These are phyloP conservation scores for Phylloporus scabripes DNA, from an alignment of 768 basidiomycete species.

Conservation along the genomic window DNA sequence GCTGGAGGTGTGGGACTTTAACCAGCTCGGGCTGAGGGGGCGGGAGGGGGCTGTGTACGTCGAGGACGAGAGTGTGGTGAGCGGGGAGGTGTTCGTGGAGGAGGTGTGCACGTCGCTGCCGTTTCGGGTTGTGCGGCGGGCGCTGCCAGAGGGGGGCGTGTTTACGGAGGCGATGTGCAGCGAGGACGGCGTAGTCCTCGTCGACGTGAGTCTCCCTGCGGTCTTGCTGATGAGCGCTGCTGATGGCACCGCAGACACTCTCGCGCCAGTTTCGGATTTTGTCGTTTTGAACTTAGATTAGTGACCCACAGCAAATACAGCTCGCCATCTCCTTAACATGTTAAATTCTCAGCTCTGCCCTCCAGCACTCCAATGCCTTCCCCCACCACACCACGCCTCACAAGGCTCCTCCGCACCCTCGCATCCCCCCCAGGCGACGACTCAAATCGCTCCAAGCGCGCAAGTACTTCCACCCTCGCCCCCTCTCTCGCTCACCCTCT, in stretches of 20 bases:
- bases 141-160: conserved; percentile 9
- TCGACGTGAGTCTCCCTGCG: conserved; percentile 34
- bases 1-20: conserved; percentile 49
- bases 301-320: conserved; percentile 28
- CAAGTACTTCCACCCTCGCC: conserved; percentile 22
- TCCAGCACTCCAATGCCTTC: background rate
- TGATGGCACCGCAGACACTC: conserved; percentile 12
- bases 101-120: conserved; percentile 43
- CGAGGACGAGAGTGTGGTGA: conserved; percentile 25
- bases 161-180: conserved; percentile 44
- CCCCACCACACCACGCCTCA: conserved; percentile 16
- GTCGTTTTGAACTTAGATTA: conserved; percentile 21
- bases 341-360: conserved; percentile 15
- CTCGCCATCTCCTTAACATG: conserved; percentile 21
- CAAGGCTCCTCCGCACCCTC: conserved; percentile 1
- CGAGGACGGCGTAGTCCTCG: conserved; percentile 51
- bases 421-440: conserved; percentile 15
- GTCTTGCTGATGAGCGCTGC: background rate
- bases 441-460: conserved; percentile 40
- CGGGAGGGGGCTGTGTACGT: conserved; percentile 11
- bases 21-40: conserved; percentile 37
- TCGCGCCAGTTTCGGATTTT: conserved; percentile 26
- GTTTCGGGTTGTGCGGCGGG: conserved; percentile 35
- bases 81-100: conserved; percentile 35
- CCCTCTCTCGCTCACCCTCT: conserved; percentile 8